phyloP scores from a whole-genome alignment of 768 basidiomycete species.

The Amanita pseudoporphyria region DNA sequence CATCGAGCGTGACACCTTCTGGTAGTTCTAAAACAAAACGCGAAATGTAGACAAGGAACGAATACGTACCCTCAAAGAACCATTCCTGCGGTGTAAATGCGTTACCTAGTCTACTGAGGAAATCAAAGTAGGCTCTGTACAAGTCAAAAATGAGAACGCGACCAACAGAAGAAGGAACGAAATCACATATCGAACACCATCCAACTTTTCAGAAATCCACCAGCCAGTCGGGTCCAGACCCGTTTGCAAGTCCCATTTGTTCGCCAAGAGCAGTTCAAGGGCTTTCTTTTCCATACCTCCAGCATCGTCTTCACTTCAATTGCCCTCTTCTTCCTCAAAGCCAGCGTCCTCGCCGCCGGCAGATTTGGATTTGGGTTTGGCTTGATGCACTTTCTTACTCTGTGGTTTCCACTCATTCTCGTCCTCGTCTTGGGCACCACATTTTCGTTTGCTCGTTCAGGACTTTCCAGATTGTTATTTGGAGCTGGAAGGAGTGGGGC shows the following conservation, averaged over 20 bases:
- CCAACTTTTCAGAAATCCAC: conserved; percentile 56
- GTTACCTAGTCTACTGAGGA: conserved; percentile 50
- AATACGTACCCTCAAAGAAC: conserved; percentile 46
- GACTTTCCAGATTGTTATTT: conserved; percentile 9
- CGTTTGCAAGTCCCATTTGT: conserved; percentile 46
- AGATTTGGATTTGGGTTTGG: conserved; percentile 11
- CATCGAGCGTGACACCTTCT: conserved; percentile 45
- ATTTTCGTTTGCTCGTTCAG: conserved; percentile 13
- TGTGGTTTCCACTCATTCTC: conserved; percentile 10
- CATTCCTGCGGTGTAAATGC: conserved; percentile 46
- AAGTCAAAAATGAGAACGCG: not conserved
- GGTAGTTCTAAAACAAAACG: conserved; percentile 32
- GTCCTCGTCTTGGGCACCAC: conserved; percentile 3
- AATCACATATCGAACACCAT: conserved; percentile 45
- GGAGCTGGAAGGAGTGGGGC: conserved; percentile 10
- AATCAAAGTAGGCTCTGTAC: conserved; percentile 42
- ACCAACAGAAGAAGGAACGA: not conserved
- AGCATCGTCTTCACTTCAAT: conserved; percentile 13
- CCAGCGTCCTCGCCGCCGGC: conserved; percentile 12
- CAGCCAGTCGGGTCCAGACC: conserved; percentile 47
- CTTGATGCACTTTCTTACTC: conserved; percentile 8
- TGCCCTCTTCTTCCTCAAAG: conserved; percentile 15
- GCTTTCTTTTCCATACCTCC: conserved; percentile 20
- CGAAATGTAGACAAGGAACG: not conserved
- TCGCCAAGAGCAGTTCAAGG: conserved; percentile 41